Percentiles rank a stretch among this genome's conserved stretches.
Conservation (phyloP, 345 rosid genomes). For the Zanthoxylum bungeanum region DNA sequence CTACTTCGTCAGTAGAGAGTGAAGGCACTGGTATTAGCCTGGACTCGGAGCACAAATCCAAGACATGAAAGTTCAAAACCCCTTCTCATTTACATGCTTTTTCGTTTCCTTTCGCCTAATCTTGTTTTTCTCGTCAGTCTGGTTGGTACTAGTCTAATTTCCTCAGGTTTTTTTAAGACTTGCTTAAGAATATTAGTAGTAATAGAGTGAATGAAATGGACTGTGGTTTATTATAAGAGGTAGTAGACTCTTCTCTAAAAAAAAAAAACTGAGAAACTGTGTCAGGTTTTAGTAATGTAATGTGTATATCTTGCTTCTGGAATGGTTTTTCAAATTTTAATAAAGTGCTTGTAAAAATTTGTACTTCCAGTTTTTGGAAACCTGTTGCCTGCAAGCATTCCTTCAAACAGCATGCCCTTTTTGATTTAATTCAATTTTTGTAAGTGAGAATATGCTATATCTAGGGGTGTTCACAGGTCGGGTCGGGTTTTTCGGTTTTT, state of each 20-base stretch:
- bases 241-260: conserved; percentile 2
- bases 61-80: conserved; percentile 9
- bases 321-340: conserved; percentile 17
- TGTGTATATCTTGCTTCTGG: conserved; percentile 26
- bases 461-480: too few species aligned
- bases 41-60: conserved; percentile 43
- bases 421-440: not conserved
- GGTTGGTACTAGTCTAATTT: conserved; percentile 19
- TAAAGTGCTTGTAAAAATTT: conserved; percentile 17
- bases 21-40: conserved; percentile 33
- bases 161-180: conserved; percentile 21
- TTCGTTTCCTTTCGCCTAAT: not conserved
- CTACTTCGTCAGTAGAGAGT: conserved; percentile 31
- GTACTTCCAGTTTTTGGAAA: conserved; percentile 8
- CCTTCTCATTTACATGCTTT: not conserved
- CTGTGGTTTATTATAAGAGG: not conserved
- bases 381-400: conserved; percentile 8
- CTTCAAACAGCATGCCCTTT: conserved; percentile 6
- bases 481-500: too few species aligned
- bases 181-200: conserved; percentile 11
- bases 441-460: not conserved
- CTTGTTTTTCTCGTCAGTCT: conserved; percentile 2
- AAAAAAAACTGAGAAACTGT: not conserved
- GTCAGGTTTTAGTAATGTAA: conserved; percentile 24
- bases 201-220: conserved; percentile 3